phyloP scores from a whole-genome alignment of 371 early-diverging fungal genomes.

The Syncephalis plumigaleata region DNA sequence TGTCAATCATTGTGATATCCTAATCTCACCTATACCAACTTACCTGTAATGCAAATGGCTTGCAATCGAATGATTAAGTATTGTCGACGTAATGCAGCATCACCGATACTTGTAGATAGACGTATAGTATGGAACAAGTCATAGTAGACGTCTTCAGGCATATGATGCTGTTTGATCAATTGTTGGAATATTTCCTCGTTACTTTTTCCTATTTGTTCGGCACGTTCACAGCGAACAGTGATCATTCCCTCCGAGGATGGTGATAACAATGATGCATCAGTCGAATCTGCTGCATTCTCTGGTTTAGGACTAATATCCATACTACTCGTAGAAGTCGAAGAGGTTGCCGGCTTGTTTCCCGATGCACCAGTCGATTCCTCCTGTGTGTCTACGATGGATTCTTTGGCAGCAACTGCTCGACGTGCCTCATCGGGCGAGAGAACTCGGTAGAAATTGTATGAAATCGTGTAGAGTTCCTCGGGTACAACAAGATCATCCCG shows the following conservation, averaged over 20 bases:
- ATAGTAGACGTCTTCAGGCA: neutral
- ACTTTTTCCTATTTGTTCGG: slow-evolving; percentile 8
- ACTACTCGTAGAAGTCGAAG: too few species aligned
- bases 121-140: neutral
- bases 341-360: too few species aligned
- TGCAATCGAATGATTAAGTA: slow-evolving; percentile 64
- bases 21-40: slow-evolving; percentile 27
- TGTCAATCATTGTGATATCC: slow-evolving; percentile 63
- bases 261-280: slow-evolving; percentile 4
- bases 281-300: neutral
- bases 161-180: slow-evolving; percentile 6
- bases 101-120: neutral
- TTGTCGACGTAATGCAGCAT: slow-evolving; percentile 39
- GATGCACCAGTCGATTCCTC: too few species aligned
- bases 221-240: slow-evolving; percentile 17
- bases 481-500: slow-evolving; percentile 20
- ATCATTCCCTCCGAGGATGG: slow-evolving; percentile 19
- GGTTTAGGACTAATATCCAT: too few species aligned
- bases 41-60: slow-evolving; percentile 34
- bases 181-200: slow-evolving; percentile 15
- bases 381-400: too few species aligned
- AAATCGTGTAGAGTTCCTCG: slow-evolving; percentile 25
- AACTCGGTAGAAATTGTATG: slow-evolving; percentile 43
- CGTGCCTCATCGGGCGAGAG: neutral
- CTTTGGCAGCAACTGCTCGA: too few species aligned